phyloP scores from a whole-genome alignment of 2,329 filamentous ascomycete species.

The Phoma sp. region DNA sequence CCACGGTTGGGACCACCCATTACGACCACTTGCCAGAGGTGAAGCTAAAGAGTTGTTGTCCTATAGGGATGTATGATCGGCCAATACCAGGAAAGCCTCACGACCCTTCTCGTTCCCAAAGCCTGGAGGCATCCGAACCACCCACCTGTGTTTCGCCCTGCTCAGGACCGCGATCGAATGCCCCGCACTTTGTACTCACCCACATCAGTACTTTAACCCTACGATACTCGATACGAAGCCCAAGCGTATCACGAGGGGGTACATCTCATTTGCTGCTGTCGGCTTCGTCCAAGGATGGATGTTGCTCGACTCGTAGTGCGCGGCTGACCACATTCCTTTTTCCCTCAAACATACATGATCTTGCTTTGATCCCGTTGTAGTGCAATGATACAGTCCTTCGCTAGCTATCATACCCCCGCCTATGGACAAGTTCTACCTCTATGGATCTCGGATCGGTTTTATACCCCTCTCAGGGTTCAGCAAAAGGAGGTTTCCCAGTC shows the following conservation, averaged over 20 bases:
- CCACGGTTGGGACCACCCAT: not conserved
- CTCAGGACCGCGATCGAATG: not conserved
- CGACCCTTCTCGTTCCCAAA: not conserved
- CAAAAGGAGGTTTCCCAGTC: not conserved
- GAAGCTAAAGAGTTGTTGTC: too few species aligned
- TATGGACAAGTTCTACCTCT: not conserved
- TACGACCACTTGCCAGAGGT: not conserved
- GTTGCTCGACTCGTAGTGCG: not conserved
- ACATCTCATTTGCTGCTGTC: slow-evolving; percentile 2
- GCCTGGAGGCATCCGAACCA: too few species aligned
- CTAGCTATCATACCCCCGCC: not conserved
- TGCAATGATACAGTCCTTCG: not conserved
- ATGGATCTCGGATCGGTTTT: not conserved
- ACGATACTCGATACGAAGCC: not conserved
- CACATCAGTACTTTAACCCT: not conserved
- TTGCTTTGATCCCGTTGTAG: not conserved
- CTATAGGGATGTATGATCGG: too few species aligned
- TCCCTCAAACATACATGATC: not conserved
- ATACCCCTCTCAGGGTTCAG: not conserved
- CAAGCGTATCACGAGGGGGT: slow-evolving; percentile 1
- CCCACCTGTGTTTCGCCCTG: not conserved
- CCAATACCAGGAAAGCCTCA: too few species aligned
- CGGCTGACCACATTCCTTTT: not conserved
- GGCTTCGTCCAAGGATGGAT: not conserved
- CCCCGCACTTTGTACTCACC: not conserved